phyloP scores from a whole-genome alignment of 495 filamentous ascomycete genomes.

The Arthonia radiata region DNA sequence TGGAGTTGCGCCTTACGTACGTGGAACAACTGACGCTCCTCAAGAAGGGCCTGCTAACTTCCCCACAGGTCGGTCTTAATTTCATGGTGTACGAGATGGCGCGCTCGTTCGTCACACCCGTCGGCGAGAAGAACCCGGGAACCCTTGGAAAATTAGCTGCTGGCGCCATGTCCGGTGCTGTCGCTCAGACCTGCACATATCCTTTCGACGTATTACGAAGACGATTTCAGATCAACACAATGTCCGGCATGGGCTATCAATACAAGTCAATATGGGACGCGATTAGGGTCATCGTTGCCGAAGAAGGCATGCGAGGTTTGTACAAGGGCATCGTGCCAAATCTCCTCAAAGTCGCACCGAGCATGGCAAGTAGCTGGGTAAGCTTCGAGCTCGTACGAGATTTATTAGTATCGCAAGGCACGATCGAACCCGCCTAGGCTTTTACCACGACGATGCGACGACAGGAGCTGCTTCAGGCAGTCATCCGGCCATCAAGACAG shows the following conservation, averaged over 20 bases:
- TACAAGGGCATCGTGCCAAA: conserved; percentile 93
- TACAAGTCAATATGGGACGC: conserved; percentile 77
- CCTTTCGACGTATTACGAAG: conserved; percentile 93
- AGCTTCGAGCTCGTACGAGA: conserved; percentile 88
- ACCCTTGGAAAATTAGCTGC: conserved; percentile 61
- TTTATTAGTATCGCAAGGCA: conserved; percentile 29
- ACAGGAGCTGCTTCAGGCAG: no score
- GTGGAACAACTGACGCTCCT: conserved; percentile 6
- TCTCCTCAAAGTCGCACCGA: conserved; percentile 85
- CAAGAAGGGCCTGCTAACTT: conserved; percentile 1
- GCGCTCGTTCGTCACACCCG: conserved; percentile 59
- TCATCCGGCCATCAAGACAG: no score
- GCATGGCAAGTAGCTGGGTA: conserved; percentile 95
- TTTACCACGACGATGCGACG: no score
- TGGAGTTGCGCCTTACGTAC: conserved; percentile 84
- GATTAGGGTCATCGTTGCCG: conserved; percentile 47
- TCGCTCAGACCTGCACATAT: conserved; percentile 95
- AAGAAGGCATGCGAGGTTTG: conserved; percentile 54
- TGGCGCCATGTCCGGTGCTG: conserved; percentile 78
- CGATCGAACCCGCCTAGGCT: neutral
- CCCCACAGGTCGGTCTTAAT: conserved; percentile 81
- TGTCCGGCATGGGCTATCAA: conserved; percentile 95
- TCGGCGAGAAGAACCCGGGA: conserved; percentile 66
- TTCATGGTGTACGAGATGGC: conserved; percentile 94
- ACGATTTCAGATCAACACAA: conserved; percentile 95